These are phyloP conservation scores for Apium graveolens DNA, from an alignment of 129 eudicot species.

Conservation along the genomic window DNA sequence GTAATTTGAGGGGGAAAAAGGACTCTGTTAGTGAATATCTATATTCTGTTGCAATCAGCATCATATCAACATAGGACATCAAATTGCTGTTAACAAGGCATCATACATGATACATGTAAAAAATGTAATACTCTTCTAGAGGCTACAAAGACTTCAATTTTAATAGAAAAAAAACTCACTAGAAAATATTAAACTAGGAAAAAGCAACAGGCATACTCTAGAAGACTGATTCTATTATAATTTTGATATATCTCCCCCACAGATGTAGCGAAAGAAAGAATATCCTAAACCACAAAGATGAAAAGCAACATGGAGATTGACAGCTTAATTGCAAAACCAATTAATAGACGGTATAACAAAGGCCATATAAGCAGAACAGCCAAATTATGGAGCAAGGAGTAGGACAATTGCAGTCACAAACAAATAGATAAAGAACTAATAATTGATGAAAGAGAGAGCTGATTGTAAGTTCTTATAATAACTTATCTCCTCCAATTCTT, in stretches of 20 bases:
- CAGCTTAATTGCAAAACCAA: neutral
- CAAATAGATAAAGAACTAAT: neutral
- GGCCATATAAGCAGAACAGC: neutral
- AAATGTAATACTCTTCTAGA: neutral
- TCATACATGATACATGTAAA: neutral
- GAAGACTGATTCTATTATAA: neutral
- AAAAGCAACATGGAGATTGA: neutral
- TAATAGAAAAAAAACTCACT: neutral
- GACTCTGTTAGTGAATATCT: neutral
- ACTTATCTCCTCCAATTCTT: neutral
- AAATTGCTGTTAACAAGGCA: neutral
- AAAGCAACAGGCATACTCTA: neutral
- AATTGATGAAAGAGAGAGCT: neutral
- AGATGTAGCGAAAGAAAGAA: neutral
- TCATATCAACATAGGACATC: neutral
- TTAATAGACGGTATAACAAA: neutral
- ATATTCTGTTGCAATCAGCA: neutral
- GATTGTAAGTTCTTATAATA: neutral
- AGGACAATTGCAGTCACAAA: slow-evolving; percentile 2
- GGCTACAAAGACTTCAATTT: neutral
- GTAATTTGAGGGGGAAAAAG: neutral
- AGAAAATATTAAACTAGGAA: neutral
- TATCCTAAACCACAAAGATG: neutral
- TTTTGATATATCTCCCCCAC: neutral
- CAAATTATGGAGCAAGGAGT: slow-evolving; percentile 4